Percentiles rank a stretch among this genome's conserved stretches.
Evolutionary conservation across 208 protist species (phyloP).

Genomic region (Zelonia costaricensis): DNA sequence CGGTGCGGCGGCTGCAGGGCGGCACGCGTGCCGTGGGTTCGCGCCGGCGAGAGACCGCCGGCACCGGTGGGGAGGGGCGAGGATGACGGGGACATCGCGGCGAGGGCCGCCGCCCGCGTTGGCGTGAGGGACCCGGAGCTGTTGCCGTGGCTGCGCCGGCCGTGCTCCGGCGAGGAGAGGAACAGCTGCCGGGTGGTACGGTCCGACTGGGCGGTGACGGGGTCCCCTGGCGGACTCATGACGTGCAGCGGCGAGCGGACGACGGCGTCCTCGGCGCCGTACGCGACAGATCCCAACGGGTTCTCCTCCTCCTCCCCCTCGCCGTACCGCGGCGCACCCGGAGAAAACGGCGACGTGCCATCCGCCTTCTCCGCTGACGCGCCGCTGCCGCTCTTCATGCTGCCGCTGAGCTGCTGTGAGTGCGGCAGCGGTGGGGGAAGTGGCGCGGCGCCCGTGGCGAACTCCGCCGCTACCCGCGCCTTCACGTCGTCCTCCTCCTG

Average conservation of each 20-base stretch:
- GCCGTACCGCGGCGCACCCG: neutral
- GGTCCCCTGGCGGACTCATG: neutral
- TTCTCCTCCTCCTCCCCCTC: neutral
- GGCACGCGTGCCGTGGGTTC: too few species aligned
- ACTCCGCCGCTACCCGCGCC: conserved; percentile 13
- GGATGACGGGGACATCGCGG: neutral
- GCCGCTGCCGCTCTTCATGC: neutral
- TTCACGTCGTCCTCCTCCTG: conserved; percentile 44
- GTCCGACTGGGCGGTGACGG: conserved; percentile 9
- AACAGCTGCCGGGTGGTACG: conserved; percentile 20
- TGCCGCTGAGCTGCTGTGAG: neutral
- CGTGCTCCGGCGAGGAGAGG: conserved; percentile 32
- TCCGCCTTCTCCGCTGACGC: neutral
- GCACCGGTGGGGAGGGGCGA: neutral
- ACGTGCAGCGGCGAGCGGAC: neutral
- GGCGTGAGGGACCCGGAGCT: neutral
- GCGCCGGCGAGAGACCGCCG: neutral
- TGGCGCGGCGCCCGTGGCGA: neutral
- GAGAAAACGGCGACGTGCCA: neutral
- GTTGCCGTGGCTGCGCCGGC: conserved; percentile 21
- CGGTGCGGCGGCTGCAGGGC: conserved; percentile 3
- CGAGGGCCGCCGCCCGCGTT: neutral
- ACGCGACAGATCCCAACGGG: too few species aligned
- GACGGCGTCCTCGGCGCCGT: neutral
- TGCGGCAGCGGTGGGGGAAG: neutral